phyloP scores from a whole-genome alignment of 1,139 yeast species.

The Candida neerlandica region DNA sequence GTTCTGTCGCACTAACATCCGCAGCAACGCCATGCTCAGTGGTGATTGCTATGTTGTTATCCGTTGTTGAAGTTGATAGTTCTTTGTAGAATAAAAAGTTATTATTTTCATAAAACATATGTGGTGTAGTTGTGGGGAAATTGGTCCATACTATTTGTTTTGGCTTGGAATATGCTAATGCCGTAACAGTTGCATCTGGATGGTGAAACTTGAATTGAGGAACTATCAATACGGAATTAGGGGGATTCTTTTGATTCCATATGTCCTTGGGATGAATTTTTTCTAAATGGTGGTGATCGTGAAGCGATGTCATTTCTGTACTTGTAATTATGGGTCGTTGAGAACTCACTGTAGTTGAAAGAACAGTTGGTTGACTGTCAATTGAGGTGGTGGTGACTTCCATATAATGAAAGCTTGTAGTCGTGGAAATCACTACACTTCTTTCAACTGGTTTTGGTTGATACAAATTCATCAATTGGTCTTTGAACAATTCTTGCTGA shows the following conservation, averaged over 20 bases:
- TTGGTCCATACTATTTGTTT: conserved; percentile 17
- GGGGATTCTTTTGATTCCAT: conserved; percentile 22
- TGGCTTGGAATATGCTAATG: conserved; percentile 26
- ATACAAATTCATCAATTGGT: conserved; percentile 9
- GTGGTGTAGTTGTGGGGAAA: conserved; percentile 7
- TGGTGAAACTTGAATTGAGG: conserved; percentile 31
- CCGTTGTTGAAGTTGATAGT: not conserved
- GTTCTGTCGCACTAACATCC: not conserved
- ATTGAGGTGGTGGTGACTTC: not conserved
- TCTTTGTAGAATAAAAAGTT: not conserved
- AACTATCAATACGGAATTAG: conserved; percentile 26
- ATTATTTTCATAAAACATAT: not conserved
- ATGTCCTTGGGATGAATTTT: conserved; percentile 21
- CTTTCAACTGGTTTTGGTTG: not conserved
- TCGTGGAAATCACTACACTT: not conserved
- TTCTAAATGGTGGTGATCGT: not conserved
- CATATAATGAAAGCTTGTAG: not conserved
- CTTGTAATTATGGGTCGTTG: not conserved
- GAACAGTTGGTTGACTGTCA: not conserved
- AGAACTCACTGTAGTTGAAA: not conserved
- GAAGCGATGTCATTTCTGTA: not conserved
- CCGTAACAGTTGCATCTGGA: not conserved
- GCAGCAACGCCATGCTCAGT: not conserved
- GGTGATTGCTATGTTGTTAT: not conserved
- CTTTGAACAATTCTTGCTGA: conserved; percentile 12